phyloP scores from a whole-genome alignment of 768 basidiomycete species.

The Cyathus striatus region DNA sequence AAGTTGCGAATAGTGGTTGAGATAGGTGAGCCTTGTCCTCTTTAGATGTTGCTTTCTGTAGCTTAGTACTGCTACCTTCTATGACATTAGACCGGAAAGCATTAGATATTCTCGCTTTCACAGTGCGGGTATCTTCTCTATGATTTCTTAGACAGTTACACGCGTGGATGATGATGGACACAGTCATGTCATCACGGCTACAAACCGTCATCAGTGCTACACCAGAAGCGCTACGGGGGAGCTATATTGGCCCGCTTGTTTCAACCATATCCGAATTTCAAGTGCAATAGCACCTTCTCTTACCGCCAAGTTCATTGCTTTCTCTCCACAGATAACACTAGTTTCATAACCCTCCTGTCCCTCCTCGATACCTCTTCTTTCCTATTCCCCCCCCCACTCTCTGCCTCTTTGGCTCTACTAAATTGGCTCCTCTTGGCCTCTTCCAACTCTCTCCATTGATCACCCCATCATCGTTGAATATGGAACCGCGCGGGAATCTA shows the following conservation, averaged over 20 bases:
- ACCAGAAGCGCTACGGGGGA: conserved; percentile 54
- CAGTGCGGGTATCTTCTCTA: conserved; percentile 81
- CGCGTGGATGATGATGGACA: conserved; percentile 43
- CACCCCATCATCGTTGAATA: conserved; percentile 65
- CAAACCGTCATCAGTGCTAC: conserved; percentile 54
- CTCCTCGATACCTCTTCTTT: conserved; percentile 76
- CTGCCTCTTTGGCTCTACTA: conserved; percentile 64
- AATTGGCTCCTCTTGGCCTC: no score
- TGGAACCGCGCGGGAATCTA: no score
- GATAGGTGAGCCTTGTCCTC: conserved; percentile 37
- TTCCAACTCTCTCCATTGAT: conserved; percentile 76
- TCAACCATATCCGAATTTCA: conserved; percentile 70
- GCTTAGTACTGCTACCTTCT: background rate
- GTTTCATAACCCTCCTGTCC: conserved; percentile 56
- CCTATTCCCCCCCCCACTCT: conserved; percentile 80
- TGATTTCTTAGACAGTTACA: conserved; percentile 65
- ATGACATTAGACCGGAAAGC: conserved; percentile 63
- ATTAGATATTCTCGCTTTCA: conserved; percentile 75
- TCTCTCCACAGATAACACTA: conserved; percentile 59
- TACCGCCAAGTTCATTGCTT: background rate
- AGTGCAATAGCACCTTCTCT: conserved; percentile 3
- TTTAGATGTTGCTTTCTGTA: no score
- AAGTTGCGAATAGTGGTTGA: conserved; percentile 48
- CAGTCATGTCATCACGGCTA: conserved; percentile 43
- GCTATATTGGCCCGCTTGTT: conserved; percentile 67